Percentiles rank a stretch among this genome's conserved stretches.
These are phyloP conservation scores for Fusarium xylarioides DNA, from an alignment of 2,329 filamentous ascomycete genomes.

Conservation along the genomic window DNA sequence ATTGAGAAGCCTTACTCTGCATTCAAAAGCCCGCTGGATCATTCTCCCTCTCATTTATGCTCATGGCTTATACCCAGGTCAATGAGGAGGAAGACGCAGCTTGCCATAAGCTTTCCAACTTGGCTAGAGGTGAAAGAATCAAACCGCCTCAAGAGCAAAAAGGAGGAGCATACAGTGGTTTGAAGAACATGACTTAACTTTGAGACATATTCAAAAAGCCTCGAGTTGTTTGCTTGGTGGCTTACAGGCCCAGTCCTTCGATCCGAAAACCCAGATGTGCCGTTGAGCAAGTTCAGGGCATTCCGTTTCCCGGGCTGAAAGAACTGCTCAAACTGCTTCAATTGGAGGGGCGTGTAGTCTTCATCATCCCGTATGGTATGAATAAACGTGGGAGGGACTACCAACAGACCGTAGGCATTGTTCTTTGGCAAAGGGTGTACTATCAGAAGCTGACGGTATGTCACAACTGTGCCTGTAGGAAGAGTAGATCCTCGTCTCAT, in stretches of 20 bases:
- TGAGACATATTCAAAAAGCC: background rate
- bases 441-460: background rate
- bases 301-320: background rate
- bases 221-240: slow-evolving; percentile 6
- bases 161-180: background rate
- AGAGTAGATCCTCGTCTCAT: background rate
- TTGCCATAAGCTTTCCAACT: background rate
- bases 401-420: background rate
- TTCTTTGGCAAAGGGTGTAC: slow-evolving; percentile 1
- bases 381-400: slow-evolving; percentile 11
- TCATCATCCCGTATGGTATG: background rate
- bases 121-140: background rate
- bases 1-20: background rate
- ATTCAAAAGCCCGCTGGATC: slow-evolving; percentile 1
- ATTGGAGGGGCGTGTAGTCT: slow-evolving; percentile 6
- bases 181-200: background rate
- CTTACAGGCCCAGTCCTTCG: background rate
- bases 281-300: background rate
- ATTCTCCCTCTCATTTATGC: background rate
- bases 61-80: background rate
- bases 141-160: background rate
- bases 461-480: background rate
- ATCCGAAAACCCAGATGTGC: background rate
- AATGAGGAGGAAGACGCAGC: background rate
- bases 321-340: background rate